These are phyloP conservation scores for Symbiodinium pilosum DNA, from an alignment of 73 alveolate species.

Conservation along the genomic window DNA sequence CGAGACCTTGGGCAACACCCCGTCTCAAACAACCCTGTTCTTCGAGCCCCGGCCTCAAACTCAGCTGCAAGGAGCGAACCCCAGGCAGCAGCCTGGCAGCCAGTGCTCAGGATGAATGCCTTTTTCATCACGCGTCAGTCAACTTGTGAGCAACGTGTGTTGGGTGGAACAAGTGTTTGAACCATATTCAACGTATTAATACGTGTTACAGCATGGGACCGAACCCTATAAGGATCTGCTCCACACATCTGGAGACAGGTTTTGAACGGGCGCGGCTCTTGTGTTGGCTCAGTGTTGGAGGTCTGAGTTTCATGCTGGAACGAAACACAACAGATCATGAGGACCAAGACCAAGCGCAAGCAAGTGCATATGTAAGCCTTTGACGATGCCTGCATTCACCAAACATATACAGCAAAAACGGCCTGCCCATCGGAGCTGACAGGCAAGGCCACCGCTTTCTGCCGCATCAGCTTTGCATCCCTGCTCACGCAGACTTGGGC, in stretches of 20 bases:
- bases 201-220: no score
- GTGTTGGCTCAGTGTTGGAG: not conserved
- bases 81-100: slow-evolving; percentile 37
- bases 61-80: slow-evolving; percentile 60
- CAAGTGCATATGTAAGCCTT: not conserved
- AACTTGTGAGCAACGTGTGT: no score
- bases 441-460: slow-evolving; percentile 70
- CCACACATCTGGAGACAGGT: no score
- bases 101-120: not conserved
- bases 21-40: no score
- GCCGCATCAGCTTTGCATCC: slow-evolving; percentile 62
- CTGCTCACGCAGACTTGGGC: not conserved
- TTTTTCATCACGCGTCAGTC: not conserved
- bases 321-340: not conserved
- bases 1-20: no score
- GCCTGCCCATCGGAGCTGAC: not conserved
- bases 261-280: no score
- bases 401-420: not conserved
- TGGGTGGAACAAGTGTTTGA: no score
- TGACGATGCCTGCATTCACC: not conserved
- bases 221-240: no score
- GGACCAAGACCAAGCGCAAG: not conserved
- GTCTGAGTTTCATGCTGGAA: not conserved
- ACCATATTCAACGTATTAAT: no score
- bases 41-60: no score